A percentile compares a stretch with the other conserved stretches of the same genome.
phyloP scores from a whole-genome alignment of 257 asterid genomes.

The Leptodermis oblonga region DNA sequence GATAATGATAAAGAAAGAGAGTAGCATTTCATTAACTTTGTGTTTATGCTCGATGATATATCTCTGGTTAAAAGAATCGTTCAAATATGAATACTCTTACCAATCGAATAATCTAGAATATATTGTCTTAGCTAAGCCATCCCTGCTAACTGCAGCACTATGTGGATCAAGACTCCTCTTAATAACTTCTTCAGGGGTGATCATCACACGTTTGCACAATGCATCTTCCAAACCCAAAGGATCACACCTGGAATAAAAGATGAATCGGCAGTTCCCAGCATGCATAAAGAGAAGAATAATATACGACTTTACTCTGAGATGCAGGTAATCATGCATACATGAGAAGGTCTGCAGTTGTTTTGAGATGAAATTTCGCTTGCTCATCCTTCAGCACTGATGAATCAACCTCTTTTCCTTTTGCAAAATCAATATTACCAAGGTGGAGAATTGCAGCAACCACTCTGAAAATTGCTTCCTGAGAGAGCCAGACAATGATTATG shows the following conservation, averaged over 20 bases:
- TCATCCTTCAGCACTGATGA: conserved; percentile 81
- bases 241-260: conserved; percentile 66
- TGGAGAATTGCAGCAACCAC: conserved; percentile 95
- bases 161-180: conserved; percentile 96
- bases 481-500: conserved; percentile 22
- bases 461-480: conserved; percentile 94
- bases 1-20: background rate
- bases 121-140: conserved; percentile 89
- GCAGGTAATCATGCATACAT: conserved; percentile 47
- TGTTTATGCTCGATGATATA: background rate
- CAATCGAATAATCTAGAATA: conserved; percentile 95
- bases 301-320: conserved; percentile 26
- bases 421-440: conserved; percentile 85
- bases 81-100: conserved; percentile 36
- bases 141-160: conserved; percentile 88
- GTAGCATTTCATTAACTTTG: background rate
- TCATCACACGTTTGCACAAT: conserved; percentile 92
- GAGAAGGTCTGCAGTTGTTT: conserved; percentile 81
- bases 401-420: conserved; percentile 84
- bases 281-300: conserved; percentile 27
- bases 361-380: conserved; percentile 80
- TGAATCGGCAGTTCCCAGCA: conserved; percentile 25
- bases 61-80: conserved; percentile 9
- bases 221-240: conserved; percentile 86
- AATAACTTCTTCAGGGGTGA: conserved; percentile 97